These are phyloP conservation scores for Hippophae gyantsensis DNA, from an alignment of 306 rosid species.

Conservation along the genomic window DNA sequence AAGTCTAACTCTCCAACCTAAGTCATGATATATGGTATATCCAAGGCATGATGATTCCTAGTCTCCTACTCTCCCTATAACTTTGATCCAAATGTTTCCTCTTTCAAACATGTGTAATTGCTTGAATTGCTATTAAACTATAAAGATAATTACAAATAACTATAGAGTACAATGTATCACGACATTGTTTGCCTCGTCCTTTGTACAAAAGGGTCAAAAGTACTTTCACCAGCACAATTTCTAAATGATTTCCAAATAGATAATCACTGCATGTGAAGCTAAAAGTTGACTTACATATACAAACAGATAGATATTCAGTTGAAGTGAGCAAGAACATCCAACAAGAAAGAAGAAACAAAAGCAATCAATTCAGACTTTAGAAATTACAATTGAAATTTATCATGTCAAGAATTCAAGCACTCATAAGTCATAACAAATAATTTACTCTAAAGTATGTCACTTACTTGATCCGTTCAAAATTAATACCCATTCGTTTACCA, in stretches of 20 bases:
- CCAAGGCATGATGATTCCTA: too few relatives aligned
- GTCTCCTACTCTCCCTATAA: too few relatives aligned
- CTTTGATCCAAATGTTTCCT: too few relatives aligned
- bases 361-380: not conserved
- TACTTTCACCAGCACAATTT: too few relatives aligned
- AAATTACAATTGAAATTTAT: not conserved
- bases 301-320: not conserved
- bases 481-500: slow-evolving; percentile 86
- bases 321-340: not conserved
- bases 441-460: slow-evolving; percentile 6
- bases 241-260: not conserved
- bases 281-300: not conserved
- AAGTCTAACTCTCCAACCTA: too few relatives aligned
- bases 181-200: too few relatives aligned
- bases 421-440: not conserved
- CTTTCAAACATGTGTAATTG: too few relatives aligned
- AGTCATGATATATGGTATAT: too few relatives aligned
- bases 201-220: too few relatives aligned
- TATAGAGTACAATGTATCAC: too few relatives aligned
- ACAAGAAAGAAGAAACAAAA: not conserved
- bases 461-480: slow-evolving; percentile 84
- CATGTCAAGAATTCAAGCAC: not conserved
- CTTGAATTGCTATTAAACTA: too few relatives aligned
- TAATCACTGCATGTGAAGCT: not conserved
- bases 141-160: too few relatives aligned